Percentiles rank a stretch among this genome's conserved stretches.
Conservation (phyloP, 257 asterid genomes). For the Linderniella brevidens region DNA sequence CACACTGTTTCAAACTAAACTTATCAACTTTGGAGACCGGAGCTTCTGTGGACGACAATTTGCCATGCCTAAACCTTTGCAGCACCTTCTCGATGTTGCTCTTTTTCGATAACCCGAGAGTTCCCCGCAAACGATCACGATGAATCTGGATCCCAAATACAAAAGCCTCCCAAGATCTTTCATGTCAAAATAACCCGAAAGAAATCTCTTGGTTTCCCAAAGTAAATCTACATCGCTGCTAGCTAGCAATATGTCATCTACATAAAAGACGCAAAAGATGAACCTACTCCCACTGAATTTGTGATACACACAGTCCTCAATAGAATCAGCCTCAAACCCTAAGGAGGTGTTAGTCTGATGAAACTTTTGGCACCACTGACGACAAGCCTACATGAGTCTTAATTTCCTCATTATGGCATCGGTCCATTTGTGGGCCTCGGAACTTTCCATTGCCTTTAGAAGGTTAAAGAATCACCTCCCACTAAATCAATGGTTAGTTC, state of each 20-base stretch:
- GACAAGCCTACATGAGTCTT: too few relatives aligned
- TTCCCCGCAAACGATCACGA: not conserved
- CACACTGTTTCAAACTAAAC: not conserved
- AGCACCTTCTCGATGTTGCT: not conserved
- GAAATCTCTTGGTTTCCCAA: not conserved
- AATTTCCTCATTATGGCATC: not conserved
- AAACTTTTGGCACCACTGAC: too few relatives aligned
- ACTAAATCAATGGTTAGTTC: not conserved
- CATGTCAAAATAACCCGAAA: not conserved
- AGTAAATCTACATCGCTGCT: too few relatives aligned
- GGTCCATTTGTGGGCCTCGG: not conserved
- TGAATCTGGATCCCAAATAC: not conserved
- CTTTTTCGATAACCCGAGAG: not conserved
- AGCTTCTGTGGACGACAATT: not conserved
- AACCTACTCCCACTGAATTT: too few relatives aligned
- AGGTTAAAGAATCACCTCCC: not conserved
- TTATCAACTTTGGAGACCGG: not conserved
- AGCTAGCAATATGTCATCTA: too few relatives aligned
- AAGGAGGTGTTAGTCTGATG: too few relatives aligned
- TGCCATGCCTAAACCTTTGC: not conserved
- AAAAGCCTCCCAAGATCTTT: not conserved
- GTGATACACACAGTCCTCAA: too few relatives aligned
- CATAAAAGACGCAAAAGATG: too few relatives aligned
- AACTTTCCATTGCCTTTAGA: not conserved
- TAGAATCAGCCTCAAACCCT: too few relatives aligned